A percentile compares a stretch with the other conserved stretches of the same genome.
phyloP scores from a whole-genome alignment of 768 basidiomycete genomes.

The Lactifluus volemus region DNA sequence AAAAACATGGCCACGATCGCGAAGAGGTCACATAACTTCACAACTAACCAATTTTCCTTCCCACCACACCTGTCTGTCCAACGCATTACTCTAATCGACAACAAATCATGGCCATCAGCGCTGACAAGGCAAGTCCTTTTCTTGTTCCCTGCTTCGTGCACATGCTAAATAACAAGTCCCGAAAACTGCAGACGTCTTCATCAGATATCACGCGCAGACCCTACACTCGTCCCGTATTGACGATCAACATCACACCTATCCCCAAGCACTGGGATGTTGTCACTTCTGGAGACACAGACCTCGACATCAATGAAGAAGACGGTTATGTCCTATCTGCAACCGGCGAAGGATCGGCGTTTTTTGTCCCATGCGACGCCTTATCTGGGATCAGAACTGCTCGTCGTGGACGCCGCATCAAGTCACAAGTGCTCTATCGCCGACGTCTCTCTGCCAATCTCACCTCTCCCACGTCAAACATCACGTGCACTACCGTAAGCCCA shows the following conservation, averaged over 20 bases:
- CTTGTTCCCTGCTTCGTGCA: neutral
- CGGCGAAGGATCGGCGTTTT: slow-evolving; percentile 8
- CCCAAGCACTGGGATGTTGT: slow-evolving; percentile 4
- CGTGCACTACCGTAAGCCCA: slow-evolving; percentile 6
- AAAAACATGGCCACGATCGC: neutral
- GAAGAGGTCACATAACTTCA: neutral
- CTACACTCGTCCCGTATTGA: slow-evolving; percentile 3
- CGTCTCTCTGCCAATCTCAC: neutral
- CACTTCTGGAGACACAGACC: neutral
- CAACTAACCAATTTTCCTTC: neutral
- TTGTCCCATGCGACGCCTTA: slow-evolving; percentile 7
- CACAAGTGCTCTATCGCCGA: slow-evolving; percentile 4
- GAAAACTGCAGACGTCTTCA: neutral
- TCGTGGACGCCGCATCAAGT: slow-evolving; percentile 10
- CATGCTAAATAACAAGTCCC: neutral
- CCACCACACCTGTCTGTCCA: neutral
- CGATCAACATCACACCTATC: neutral
- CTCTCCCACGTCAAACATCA: neutral
- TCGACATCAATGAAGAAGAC: slow-evolving; percentile 18
- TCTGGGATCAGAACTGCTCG: slow-evolving; percentile 1
- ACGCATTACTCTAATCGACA: neutral
- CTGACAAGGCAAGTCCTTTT: neutral
- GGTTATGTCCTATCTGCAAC: slow-evolving; percentile 16
- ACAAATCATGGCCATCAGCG: neutral
- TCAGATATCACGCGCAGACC: neutral